A percentile compares a stretch with the other conserved stretches of the same genome.
Evolutionary conservation across 1,139 yeast genomes (phyloP).

Genomic region (Pichia sp.): DNA sequence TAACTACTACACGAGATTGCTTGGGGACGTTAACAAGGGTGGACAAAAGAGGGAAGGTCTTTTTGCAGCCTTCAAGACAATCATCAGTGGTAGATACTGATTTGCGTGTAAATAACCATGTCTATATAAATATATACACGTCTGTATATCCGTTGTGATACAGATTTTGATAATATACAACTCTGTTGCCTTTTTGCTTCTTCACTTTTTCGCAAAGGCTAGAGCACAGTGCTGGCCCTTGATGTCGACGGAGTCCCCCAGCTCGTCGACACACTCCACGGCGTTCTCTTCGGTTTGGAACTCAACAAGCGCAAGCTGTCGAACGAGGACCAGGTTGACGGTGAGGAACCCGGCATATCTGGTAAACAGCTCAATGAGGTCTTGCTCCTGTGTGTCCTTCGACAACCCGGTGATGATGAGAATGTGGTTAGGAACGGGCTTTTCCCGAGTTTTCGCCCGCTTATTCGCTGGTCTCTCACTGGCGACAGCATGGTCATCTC

Average conservation of each 20-base stretch:
- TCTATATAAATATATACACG: background rate
- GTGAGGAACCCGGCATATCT: constrained; percentile 56
- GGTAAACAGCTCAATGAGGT: constrained; percentile 43
- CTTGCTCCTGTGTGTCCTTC: constrained; percentile 38
- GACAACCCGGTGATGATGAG: constrained; percentile 68
- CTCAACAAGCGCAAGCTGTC: constrained; percentile 78
- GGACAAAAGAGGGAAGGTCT: constrained; percentile 72
- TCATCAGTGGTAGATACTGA: constrained; percentile 56
- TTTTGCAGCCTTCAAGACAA: constrained; percentile 61
- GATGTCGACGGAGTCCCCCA: constrained; percentile 35
- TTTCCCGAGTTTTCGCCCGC: constrained; percentile 6
- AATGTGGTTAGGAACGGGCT: constrained; percentile 53
- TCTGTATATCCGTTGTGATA: background rate
- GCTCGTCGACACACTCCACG: constrained; percentile 37
- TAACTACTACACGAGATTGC: constrained; percentile 63
- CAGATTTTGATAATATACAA: background rate
- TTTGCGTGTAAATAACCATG: background rate
- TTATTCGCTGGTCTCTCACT: constrained; percentile 15
- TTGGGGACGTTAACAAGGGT: constrained; percentile 54
- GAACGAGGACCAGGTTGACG: constrained; percentile 59
- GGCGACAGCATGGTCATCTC: background rate
- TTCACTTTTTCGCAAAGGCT: constrained; percentile 50
- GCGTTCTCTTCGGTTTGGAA: constrained; percentile 55
- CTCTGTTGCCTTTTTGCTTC: background rate
- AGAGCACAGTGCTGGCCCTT: constrained; percentile 36